Base-by-base conservation (phyloP, 805 yeast genomes). In the Huiozyma naganishii region DNA sequence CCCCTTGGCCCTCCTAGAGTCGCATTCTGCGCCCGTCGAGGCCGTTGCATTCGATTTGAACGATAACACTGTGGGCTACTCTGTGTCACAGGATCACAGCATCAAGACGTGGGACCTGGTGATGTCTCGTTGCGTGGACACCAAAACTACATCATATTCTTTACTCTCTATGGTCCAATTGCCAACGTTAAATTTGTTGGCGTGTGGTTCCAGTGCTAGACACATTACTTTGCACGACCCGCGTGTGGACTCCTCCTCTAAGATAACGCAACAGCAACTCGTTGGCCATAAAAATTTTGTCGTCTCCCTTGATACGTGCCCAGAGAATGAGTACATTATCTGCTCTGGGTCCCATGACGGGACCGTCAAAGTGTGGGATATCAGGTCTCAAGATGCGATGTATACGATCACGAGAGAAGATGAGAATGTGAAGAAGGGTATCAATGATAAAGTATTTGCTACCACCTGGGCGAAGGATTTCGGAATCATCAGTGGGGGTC, bases 181-280 rank as follows among this genome's bases (percentile, higher is more conserved):
- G 48, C 77, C 84, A 6, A 70, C 75, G 41, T 67, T 80, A 42
- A 76, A 84, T 48, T 68, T 92, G 44, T 66, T 92, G 29, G 95
- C 89, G 7, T 77, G 90, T 45, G 98, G 98, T n/a, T 87, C 97
- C 1, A 82, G 95, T 9, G 97, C 97, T n/a, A 82, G 98, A 65
- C 97, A 92, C 64, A 89, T 92, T 50, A 81, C 88, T 43, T 70
- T 92, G 48, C 95, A 87, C 58, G 98, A 92, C 62, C 97, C 97
- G 38, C 76, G 98, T 60, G 72, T 73, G 2, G 66, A 64, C 28
- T 64, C 77, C 0, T 71, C 81, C 2, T 69, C 76, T 6, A 73
- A 78, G 6, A 73, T 81, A 35, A 72, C 79, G 11, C 81, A 80
- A 45, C 79, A 76, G 43, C 94, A 88, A 63, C 72, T 92, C 42